These are phyloP conservation scores for Fusarium circinatum DNA, from an alignment of 2,329 filamentous ascomycete species.

Conservation along the genomic window DNA sequence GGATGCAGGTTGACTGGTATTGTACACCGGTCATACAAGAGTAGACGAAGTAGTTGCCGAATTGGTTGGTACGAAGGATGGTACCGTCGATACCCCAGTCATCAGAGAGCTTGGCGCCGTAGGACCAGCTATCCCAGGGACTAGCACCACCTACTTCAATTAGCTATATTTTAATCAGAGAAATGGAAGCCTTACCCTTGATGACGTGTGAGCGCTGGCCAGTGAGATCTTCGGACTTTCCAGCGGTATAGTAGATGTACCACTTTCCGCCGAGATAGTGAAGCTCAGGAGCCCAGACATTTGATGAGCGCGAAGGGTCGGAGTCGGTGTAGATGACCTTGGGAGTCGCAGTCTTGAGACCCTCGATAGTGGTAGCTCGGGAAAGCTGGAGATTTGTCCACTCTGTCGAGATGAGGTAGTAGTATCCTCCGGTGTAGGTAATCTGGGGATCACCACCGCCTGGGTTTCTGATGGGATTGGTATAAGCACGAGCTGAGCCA, in stretches of 20 bases:
- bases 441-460: conserved; percentile 65
- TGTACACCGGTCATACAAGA: conserved; percentile 60
- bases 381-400: conserved; percentile 67
- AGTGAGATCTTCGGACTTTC: conserved; percentile 55
- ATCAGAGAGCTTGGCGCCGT: conserved; percentile 57
- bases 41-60: conserved; percentile 63
- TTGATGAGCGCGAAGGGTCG: conserved; percentile 60
- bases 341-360: conserved; percentile 62
- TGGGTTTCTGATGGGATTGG: conserved; percentile 61
- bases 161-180: accelerated
- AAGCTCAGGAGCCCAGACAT: conserved; percentile 68
- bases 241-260: conserved; percentile 69
- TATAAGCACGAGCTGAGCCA: conserved; percentile 49
- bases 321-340: conserved; percentile 62
- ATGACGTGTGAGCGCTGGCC: conserved; percentile 64
- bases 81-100: conserved; percentile 66
- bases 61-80: conserved; percentile 58
- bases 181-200: conserved; percentile 50
- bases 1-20: conserved; percentile 52
- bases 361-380: conserved; percentile 62
- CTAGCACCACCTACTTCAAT: conserved; percentile 55
- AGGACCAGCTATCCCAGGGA: conserved; percentile 63
- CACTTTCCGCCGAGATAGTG: conserved; percentile 60
- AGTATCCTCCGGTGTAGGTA: conserved; percentile 62
- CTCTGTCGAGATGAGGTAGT: conserved; percentile 66